Percentiles rank a stretch among this genome's conserved stretches.
phyloP scores from a whole-genome alignment of 345 rosid genomes.

The Aethionema arabicum region DNA sequence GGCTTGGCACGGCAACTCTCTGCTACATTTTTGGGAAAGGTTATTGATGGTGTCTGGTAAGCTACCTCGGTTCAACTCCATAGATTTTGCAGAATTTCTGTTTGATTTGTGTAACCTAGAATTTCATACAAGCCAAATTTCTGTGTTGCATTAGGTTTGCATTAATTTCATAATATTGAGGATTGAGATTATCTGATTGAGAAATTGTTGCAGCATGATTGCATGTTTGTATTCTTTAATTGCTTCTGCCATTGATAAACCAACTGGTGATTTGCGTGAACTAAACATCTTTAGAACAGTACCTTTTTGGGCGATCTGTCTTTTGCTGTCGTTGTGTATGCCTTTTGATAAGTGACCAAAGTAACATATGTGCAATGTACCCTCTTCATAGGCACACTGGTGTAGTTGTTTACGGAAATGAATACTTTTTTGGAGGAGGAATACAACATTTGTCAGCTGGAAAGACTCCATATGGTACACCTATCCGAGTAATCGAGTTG shows the following conservation, averaged over 20 bases:
- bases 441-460: slow-evolving; percentile 58
- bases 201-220: too few species aligned
- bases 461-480: slow-evolving; percentile 64
- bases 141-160: too few species aligned
- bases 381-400: slow-evolving; percentile 66
- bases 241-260: not conserved
- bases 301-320: too few species aligned
- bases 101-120: too few species aligned
- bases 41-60: slow-evolving; percentile 76
- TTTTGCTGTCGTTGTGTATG: too few species aligned
- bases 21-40: slow-evolving; percentile 59
- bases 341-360: too few species aligned
- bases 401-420: slow-evolving; percentile 61
- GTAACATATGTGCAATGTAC: not conserved
- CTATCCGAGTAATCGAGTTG: slow-evolving; percentile 57
- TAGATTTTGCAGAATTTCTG: not conserved
- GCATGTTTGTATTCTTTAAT: too few species aligned
- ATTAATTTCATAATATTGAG: too few species aligned
- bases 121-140: too few species aligned
- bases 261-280: not conserved
- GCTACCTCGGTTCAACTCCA: not conserved
- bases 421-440: slow-evolving; percentile 76
- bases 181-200: too few species aligned
- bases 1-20: slow-evolving; percentile 80
- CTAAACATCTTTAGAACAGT: not conserved